These are phyloP conservation scores for Naganishia vishniacii DNA, from an alignment of 768 basidiomycete genomes.

Conservation along the genomic window DNA sequence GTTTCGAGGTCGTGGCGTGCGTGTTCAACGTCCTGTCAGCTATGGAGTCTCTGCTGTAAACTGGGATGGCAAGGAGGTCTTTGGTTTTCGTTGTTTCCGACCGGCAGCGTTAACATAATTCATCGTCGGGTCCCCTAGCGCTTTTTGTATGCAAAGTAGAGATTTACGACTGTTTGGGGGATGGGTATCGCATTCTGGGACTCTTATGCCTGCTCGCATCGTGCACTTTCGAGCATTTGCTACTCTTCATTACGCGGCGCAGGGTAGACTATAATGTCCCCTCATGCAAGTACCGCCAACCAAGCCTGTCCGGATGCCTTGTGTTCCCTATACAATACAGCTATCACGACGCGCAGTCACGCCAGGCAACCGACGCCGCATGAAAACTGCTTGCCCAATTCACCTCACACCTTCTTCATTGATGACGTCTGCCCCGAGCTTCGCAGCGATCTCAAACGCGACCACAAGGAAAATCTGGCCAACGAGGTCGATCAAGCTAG, in stretches of 20 bases:
- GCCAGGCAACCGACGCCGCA: no score
- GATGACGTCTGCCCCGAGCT: slow-evolving; percentile 24
- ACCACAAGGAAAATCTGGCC: slow-evolving; percentile 72
- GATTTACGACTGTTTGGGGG: no score
- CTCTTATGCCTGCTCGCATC: no score
- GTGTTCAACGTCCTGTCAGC: slow-evolving; percentile 89
- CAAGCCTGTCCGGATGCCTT: no score
- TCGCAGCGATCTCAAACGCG: slow-evolving; percentile 38
- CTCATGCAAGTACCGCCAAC: no score
- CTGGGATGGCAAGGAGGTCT: neutral
- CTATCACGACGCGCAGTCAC: no score
- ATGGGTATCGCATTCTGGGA: no score
- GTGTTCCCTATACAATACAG: neutral
- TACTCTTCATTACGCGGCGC: no score
- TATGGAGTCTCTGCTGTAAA: slow-evolving; percentile 55
- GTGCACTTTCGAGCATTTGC: no score
- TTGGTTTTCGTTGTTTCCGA: neutral
- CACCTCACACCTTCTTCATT: slow-evolving; percentile 9
- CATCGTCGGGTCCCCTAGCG: neutral
- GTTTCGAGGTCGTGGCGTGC: slow-evolving; percentile 84
- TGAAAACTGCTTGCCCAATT: neutral
- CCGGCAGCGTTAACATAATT: neutral
- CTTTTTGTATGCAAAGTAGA: slow-evolving; percentile 4
- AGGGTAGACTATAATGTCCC: no score
- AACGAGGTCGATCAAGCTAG: slow-evolving; percentile 76